phyloP scores from a whole-genome alignment of 225 moss, liverwort and hornwort genomes.

The Physcomitrellopsis africana region DNA sequence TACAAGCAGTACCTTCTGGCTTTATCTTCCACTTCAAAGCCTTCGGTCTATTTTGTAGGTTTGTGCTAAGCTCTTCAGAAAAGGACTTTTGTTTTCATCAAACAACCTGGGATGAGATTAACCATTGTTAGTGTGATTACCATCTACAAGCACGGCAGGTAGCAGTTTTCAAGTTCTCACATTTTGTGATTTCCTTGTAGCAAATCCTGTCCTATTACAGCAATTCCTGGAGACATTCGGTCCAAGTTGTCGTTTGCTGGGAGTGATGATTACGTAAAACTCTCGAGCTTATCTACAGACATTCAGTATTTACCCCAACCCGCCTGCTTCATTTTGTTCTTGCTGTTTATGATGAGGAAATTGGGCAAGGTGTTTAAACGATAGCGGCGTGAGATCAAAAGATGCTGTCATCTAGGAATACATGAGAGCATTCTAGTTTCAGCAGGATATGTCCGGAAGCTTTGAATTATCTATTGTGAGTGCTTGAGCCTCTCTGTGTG shows the following conservation, averaged over 20 bases:
- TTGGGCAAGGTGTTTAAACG: constrained; percentile 3
- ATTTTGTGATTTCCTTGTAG: constrained; percentile 41
- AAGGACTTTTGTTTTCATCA: constrained; percentile 4
- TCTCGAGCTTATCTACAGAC: constrained; percentile 51
- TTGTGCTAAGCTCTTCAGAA: constrained; percentile 16
- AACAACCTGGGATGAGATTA: not conserved
- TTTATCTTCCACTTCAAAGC: constrained; percentile 91
- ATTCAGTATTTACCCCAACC: constrained; percentile 53
- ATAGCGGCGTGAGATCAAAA: not conserved
- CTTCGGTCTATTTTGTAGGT: constrained; percentile 89
- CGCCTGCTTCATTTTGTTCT: constrained; percentile 9
- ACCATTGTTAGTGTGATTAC: not conserved
- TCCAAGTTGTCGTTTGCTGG: constrained; percentile 52
- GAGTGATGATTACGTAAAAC: constrained; percentile 56
- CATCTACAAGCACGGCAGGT: not conserved
- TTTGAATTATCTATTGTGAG: not conserved
- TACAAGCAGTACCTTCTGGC: constrained; percentile 66
- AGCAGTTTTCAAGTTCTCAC: constrained; percentile 9
- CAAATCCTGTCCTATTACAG: constrained; percentile 68
- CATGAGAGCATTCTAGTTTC: constrained; percentile 2
- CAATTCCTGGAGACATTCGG: constrained; percentile 74
- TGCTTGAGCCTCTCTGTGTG: not conserved
- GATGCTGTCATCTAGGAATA: not conserved
- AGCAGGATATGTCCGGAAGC: not conserved
- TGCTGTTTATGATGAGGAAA: constrained; percentile 18